A percentile compares a stretch with the other conserved stretches of the same genome.
Evolutionary conservation across 352 stramenopile genomes (phyloP).

Genomic region (Phytophthora boehmeriae): DNA sequence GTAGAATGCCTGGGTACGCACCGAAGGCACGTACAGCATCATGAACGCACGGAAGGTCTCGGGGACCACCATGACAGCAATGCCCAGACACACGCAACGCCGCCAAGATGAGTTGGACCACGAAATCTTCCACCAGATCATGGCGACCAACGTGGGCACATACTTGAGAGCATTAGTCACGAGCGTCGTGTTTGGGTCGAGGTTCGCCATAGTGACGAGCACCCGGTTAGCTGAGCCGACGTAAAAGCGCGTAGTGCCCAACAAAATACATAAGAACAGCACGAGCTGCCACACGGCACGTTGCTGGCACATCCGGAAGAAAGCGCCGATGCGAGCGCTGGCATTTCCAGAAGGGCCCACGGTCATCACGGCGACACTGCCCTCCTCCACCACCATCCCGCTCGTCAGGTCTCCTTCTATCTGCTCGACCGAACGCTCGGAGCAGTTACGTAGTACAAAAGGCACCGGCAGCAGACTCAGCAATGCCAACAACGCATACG

Average conservation of each 20-base stretch:
- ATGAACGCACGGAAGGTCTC: constrained; percentile 67
- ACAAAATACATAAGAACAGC: constrained; percentile 66
- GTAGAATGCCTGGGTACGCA: constrained; percentile 52
- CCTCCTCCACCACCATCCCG: constrained; percentile 32
- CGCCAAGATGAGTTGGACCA: constrained; percentile 55
- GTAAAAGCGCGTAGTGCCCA: constrained; percentile 61
- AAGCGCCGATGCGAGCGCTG: constrained; percentile 33
- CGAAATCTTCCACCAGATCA: constrained; percentile 63
- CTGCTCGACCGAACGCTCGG: constrained; percentile 50
- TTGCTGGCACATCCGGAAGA: constrained; percentile 79
- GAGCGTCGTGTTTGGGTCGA: constrained; percentile 50
- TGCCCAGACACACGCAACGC: constrained; percentile 39
- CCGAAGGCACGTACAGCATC: constrained; percentile 56
- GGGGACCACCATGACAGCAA: constrained; percentile 47
- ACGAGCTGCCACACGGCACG: constrained; percentile 80
- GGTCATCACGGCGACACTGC: constrained; percentile 28
- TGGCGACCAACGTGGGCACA: constrained; percentile 51
- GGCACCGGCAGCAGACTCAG: constrained; percentile 60
- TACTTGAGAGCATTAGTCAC: constrained; percentile 59
- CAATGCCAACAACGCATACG: constrained; percentile 56
- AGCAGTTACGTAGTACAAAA: constrained; percentile 69
- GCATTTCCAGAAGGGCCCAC: constrained; percentile 6
- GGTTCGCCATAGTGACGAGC: constrained; percentile 37
- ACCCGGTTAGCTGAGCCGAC: constrained; percentile 51
- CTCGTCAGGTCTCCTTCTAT: constrained; percentile 27